Percentiles rank a stretch among this genome's conserved stretches.
Evolutionary conservation across 805 yeast species (phyloP).

Genomic region (Dipodascus albidus): DNA sequence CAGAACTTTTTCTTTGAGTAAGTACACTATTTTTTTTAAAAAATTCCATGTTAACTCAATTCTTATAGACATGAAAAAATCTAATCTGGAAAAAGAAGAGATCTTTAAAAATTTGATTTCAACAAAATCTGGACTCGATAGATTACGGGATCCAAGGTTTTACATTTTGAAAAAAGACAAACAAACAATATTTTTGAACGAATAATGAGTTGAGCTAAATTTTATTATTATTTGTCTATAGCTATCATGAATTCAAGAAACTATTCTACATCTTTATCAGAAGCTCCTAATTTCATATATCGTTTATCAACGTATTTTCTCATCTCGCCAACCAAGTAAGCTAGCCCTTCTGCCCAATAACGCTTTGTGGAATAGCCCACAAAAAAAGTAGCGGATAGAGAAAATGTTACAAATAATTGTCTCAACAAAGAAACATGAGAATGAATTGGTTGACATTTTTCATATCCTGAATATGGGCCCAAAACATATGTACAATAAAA

Average conservation of each 20-base stretch:
- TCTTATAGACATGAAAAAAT: constrained; percentile 11
- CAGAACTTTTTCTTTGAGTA: constrained; percentile 23
- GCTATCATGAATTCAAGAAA: too few species aligned
- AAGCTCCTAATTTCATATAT: too few species aligned
- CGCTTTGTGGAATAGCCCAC: not conserved
- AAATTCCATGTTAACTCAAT: not conserved
- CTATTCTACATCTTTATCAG: too few species aligned
- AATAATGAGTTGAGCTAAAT: not conserved
- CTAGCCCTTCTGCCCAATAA: not conserved
- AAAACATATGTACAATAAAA: constrained; percentile 2
- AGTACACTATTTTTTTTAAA: not conserved
- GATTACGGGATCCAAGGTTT: constrained; percentile 4
- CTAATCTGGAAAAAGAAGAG: constrained; percentile 14
- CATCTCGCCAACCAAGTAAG: not conserved
- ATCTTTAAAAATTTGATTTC: not conserved
- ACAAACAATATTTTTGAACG: not conserved
- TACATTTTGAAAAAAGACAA: constrained; percentile 2
- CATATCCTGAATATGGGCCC: not conserved
- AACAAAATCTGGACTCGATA: not conserved
- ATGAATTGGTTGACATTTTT: not conserved
- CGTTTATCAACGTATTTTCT: not conserved
- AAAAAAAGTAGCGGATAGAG: not conserved
- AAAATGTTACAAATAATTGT: not conserved
- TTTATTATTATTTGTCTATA: too few species aligned
- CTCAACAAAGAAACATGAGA: not conserved